Evolutionary conservation across 495 filamentous ascomycete species (phyloP), one percentile per base, ranked within the genome.

Genomic region (Trichodelitschia bisporula): DNA sequence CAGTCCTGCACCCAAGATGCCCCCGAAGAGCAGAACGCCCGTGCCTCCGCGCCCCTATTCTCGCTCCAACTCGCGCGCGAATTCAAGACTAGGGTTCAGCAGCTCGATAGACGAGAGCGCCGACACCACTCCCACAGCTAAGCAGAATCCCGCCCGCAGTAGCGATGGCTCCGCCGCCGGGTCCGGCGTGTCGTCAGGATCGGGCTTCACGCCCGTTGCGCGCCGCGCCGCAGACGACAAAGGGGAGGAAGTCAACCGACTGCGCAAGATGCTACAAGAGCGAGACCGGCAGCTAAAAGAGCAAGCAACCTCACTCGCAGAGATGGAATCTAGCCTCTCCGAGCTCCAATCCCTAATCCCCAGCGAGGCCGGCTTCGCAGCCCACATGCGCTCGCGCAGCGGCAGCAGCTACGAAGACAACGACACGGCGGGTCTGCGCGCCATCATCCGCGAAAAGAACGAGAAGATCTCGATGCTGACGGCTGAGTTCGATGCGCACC

Each of bases 381-480:
- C 9, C 14, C 29, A 13, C 15, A 4, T 9, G 29, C 29, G 18
- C 15, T 13, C 15, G 15, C 8, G 9, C 5, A 21, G 29, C 18
- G 5, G 6, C 6, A 24, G 36, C 19, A 36, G 26, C 13, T 72
- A 71, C 36, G 49, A 76, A n/a, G 74, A 80, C 21, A 68, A 68
- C 29, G 82, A 91, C 45, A 61, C 67, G 3, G 41, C 66, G 3
- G 76, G 82, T 39, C 57, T 99, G 32, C 76, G 86, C 18, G 61
- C 69, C 9, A 49, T 91, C 35, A 52, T 99, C 20, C 65, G 83
- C 12, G 89, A 99, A 48, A 91, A 91, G 57, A 92, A 93, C 40
- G 86, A 99, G 26, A 90, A 79, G 54, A 93, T 99, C 39, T 64
- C 67, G 9, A 69, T 80, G 57, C 59, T 99, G 40, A 93, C 79